phyloP scores from a whole-genome alignment of 176 grass and related monocot species.

The Sorghum bicolor region DNA sequence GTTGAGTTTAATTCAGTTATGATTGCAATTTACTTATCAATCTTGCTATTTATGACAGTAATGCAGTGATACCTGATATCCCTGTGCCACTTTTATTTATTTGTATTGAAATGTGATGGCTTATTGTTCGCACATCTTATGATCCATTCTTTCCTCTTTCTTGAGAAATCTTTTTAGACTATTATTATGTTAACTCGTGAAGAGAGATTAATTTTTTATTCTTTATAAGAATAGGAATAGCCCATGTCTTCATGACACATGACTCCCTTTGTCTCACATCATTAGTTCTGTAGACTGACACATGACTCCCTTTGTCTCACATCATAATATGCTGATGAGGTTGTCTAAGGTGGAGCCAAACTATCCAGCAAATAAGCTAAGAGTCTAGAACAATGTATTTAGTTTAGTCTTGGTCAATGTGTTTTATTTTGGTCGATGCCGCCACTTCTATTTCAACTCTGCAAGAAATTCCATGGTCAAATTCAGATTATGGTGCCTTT shows the following conservation, averaged over 20 bases:
- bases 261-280: neutral
- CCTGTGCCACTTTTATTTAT: neutral
- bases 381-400: neutral
- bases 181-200: neutral
- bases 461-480: slow-evolving; percentile 19
- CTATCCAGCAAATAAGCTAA: neutral
- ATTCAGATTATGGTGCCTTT: slow-evolving; percentile 32
- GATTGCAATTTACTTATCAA: neutral
- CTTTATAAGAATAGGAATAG: neutral
- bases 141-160: neutral
- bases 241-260: neutral
- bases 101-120: neutral
- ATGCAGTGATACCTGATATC: neutral
- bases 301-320: neutral
- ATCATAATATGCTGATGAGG: neutral
- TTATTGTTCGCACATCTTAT: neutral
- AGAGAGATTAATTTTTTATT: neutral
- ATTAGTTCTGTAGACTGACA: neutral
- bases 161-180: neutral
- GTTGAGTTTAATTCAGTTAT: neutral
- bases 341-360: neutral
- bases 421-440: neutral
- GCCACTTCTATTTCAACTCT: neutral
- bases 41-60: slow-evolving; percentile 15
- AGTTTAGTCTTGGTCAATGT: neutral